These are phyloP conservation scores for Malus sieversii DNA, from an alignment of 306 rosid genomes.

Conservation along the genomic window DNA sequence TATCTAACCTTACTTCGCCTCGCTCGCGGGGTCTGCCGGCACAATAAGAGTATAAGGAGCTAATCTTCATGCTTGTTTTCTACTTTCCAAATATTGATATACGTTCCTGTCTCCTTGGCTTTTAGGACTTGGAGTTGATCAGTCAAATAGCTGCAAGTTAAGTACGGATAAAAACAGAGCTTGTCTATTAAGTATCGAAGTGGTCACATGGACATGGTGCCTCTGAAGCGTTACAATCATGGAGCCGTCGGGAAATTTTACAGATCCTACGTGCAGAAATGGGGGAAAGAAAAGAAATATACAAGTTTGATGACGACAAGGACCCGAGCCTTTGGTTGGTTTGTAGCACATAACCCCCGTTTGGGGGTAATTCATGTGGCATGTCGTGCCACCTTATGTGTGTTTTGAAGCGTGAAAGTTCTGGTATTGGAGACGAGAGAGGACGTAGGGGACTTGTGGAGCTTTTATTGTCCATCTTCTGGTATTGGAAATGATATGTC, in stretches of 20 bases:
- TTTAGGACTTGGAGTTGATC: constrained; percentile 52
- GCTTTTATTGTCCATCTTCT: constrained; percentile 73
- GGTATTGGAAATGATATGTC: constrained; percentile 70
- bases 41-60: too few species aligned
- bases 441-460: constrained; percentile 47
- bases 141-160: constrained; percentile 52
- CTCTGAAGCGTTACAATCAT: constrained; percentile 67
- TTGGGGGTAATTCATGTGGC: constrained; percentile 74
- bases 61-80: background rate
- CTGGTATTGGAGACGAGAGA: constrained; percentile 56
- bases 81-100: constrained; percentile 11
- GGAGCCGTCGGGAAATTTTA: constrained; percentile 94
- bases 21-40: too few species aligned
- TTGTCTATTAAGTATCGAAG: constrained; percentile 74
- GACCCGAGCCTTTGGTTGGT: constrained; percentile 95
- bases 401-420: constrained; percentile 62
- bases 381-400: constrained; percentile 98
- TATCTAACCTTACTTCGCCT: too few species aligned
- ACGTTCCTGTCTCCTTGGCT: constrained; percentile 8
- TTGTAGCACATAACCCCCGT: constrained; percentile 80
- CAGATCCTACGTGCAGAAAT: constrained; percentile 91
- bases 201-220: constrained; percentile 72
- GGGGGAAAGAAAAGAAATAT: constrained; percentile 97
- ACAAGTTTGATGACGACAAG: constrained; percentile 82
- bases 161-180: constrained; percentile 79